phyloP scores from a whole-genome alignment of 2,329 filamentous ascomycete species.

The Venturiaceae sp. region DNA sequence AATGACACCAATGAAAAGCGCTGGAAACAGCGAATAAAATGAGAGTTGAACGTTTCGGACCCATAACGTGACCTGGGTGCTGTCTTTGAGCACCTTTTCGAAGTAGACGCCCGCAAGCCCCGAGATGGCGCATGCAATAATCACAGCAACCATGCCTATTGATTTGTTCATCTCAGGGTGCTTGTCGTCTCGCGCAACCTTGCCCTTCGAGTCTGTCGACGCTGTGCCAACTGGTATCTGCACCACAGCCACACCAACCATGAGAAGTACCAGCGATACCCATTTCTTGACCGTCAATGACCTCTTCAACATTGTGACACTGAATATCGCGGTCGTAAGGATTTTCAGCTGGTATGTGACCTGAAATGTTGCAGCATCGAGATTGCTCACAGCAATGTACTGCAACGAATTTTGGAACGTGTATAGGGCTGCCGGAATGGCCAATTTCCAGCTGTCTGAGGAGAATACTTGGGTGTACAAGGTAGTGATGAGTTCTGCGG shows the following conservation, averaged over 20 bases:
- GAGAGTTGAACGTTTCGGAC: constrained; percentile 90
- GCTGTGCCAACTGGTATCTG: constrained; percentile 55
- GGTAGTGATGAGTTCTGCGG: constrained; percentile 69
- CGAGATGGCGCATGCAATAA: constrained; percentile 69
- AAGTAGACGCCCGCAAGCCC: constrained; percentile 81
- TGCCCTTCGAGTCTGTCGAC: constrained; percentile 34
- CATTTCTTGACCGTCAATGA: constrained; percentile 65
- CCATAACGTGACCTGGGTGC: constrained; percentile 75
- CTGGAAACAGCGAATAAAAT: constrained; percentile 87
- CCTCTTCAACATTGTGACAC: constrained; percentile 64
- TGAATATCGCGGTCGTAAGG: constrained; percentile 80
- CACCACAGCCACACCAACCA: constrained; percentile 74
- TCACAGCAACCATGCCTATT: constrained; percentile 67
- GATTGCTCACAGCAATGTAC: constrained; percentile 81
- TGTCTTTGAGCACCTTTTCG: constrained; percentile 86
- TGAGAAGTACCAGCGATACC: constrained; percentile 69
- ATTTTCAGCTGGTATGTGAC: constrained; percentile 94
- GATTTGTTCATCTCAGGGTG: constrained; percentile 62
- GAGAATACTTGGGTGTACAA: constrained; percentile 76
- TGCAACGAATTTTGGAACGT: constrained; percentile 90
- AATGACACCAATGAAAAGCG: constrained; percentile 75
- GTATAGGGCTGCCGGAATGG: constrained; percentile 79
- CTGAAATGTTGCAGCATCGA: constrained; percentile 89
- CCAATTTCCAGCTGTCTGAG: constrained; percentile 89
- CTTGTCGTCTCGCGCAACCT: constrained; percentile 58